A percentile compares a stretch with the other conserved stretches of the same genome.
These are phyloP conservation scores for Zhuliangozyma parablackwelliae DNA, from an alignment of 1,139 yeast species.

Conservation along the genomic window DNA sequence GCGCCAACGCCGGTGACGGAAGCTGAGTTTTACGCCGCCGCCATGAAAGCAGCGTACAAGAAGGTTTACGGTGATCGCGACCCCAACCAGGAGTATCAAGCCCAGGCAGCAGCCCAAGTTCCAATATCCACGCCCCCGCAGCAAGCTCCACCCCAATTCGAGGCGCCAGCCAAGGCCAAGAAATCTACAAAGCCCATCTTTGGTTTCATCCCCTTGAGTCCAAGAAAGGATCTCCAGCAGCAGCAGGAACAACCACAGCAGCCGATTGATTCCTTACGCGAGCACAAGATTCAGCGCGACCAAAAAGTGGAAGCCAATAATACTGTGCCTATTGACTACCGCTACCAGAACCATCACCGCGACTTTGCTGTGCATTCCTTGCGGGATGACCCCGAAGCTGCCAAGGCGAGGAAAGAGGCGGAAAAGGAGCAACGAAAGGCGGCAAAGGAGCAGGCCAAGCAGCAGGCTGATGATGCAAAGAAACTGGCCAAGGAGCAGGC, in stretches of 20 bases:
- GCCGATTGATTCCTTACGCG: slow-evolving; percentile 4
- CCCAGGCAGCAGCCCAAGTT: not conserved
- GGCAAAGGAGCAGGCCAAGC: slow-evolving; percentile 12
- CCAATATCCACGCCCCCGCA: not conserved
- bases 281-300: slow-evolving; percentile 3
- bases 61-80: slow-evolving; percentile 33
- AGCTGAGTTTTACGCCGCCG: slow-evolving; percentile 26
- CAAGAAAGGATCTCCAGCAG: slow-evolving; percentile 1
- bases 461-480: slow-evolving; percentile 14
- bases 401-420: slow-evolving; percentile 25
- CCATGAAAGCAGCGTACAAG: slow-evolving; percentile 38
- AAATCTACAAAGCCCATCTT: slow-evolving; percentile 4
- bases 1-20: slow-evolving; percentile 2
- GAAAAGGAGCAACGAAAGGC: slow-evolving; percentile 30
- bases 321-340: slow-evolving; percentile 14
- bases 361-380: slow-evolving; percentile 37
- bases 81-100: not conserved
- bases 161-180: not conserved
- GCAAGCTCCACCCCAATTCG: not conserved
- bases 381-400: slow-evolving; percentile 19
- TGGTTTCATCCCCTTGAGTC: slow-evolving; percentile 8
- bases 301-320: slow-evolving; percentile 2
- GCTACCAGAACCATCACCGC: slow-evolving; percentile 35
- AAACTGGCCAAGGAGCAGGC: slow-evolving; percentile 9
- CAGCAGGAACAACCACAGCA: not conserved